Base-by-base conservation (phyloP, 768 basidiomycete species). In the Steccherinum ochraceum region DNA sequence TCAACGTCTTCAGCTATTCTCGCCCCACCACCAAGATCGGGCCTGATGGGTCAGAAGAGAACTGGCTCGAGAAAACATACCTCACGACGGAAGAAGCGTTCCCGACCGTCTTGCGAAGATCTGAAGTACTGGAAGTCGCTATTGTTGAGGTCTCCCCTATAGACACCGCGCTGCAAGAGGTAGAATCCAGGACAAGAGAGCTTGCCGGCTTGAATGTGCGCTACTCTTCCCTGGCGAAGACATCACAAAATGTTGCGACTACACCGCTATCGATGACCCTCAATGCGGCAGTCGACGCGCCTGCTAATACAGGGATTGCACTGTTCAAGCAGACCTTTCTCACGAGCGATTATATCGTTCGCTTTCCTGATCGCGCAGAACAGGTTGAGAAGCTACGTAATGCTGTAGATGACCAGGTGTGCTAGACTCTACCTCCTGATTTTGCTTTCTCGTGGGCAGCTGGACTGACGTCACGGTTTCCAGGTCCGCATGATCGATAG, bases 1-100 rank as follows among this genome's bases (percentile, higher is more conserved):
- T 95, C 66, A 87, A 86, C 55, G 59, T 83, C 3, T 98, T 97
- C 70, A 88, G 86, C 49, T 86, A 80, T 47, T 80, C 79, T 1
- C 78, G 89, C 4, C 83, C 84, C 25, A 69, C 87, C 41, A 76
- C 78, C 50, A 89, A 84, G 63, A 63, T 72, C 7, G 77, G 74
- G 48, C 73, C 79, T 23, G 83, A 89, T 56, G 82, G 83, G 5
- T 72, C 69, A 24, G 85, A 89, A 63, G 87, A 90, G 64, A 66
- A 77, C 1, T 96, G 93, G 93, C 68, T 85, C 0, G 93, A 96
- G 64, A 97, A 95, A 71, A 91, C 88, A 0, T 84, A 80, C 59
- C 86, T 81, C 62, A 88, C 84, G 2, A 93, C 90, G 0, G 90
- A 93, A 66, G 88, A 92, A 58, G 76, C 81, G 3, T 93, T 94